A percentile compares a stretch with the other conserved stretches of the same genome.
Evolutionary conservation across 345 rosid genomes (phyloP).

Genomic region (Eucalyptus lansdowneana): DNA sequence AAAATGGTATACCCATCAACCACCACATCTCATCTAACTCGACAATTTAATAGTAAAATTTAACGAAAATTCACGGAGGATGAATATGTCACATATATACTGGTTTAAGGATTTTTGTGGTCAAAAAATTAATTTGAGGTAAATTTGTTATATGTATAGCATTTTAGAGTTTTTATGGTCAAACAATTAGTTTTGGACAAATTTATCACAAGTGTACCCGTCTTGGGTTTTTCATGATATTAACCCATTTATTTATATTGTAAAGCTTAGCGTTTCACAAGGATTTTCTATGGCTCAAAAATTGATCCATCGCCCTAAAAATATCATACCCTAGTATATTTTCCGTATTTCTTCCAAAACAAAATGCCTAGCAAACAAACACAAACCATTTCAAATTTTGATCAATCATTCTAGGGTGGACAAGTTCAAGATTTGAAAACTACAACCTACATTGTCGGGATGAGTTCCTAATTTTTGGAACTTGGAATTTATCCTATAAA

Average conservation of each 20-base stretch:
- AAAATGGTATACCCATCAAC: too few relatives aligned
- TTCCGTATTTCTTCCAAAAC: background rate
- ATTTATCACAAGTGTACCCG: too few relatives aligned
- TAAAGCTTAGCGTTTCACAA: accelerated
- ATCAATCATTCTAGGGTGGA: background rate
- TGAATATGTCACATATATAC: too few relatives aligned
- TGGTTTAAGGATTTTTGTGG: too few relatives aligned
- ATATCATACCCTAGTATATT: background rate
- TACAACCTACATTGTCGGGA: background rate
- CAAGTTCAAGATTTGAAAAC: background rate
- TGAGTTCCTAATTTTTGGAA: background rate
- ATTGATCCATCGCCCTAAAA: background rate
- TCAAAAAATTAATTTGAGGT: accelerated
- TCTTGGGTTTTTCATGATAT: too few relatives aligned
- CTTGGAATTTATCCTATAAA: background rate
- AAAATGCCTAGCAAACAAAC: background rate
- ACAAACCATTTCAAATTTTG: background rate
- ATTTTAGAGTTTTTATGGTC: too few relatives aligned
- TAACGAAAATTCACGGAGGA: accelerated
- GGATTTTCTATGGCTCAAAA: background rate
- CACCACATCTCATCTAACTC: accelerated
- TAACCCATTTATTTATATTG: too few relatives aligned
- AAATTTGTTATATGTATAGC: too few relatives aligned
- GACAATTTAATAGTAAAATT: too few relatives aligned
- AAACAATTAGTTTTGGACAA: too few relatives aligned